Conservation (phyloP, 139 green algal genomes). For the Marvania coccoides region DNA sequence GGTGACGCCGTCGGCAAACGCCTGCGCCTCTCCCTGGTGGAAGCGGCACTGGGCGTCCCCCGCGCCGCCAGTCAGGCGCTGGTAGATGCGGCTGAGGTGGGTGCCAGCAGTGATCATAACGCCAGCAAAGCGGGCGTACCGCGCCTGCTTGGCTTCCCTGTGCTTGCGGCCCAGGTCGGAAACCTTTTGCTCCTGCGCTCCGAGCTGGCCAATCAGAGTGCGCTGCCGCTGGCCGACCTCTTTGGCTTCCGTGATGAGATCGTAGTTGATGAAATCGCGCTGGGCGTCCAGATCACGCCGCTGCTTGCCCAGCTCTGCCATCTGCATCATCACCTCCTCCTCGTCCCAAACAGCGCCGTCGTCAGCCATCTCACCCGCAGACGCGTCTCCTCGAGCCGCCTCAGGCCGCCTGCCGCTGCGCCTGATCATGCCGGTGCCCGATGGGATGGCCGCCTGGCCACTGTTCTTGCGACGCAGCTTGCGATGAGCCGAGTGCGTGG, state of each 20-base stretch:
- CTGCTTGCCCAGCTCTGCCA: constrained; percentile 4
- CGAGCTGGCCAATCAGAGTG: neutral
- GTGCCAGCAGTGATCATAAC: constrained; percentile 17
- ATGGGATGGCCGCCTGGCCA: neutral
- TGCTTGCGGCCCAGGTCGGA: constrained; percentile 8
- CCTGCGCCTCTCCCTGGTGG: constrained; percentile 35
- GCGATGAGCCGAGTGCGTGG: too few species aligned
- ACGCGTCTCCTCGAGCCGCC: too few species aligned
- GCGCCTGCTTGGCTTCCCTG: constrained; percentile 32
- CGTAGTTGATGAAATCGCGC: neutral
- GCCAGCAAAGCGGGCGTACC: constrained; percentile 23
- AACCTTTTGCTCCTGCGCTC: neutral
- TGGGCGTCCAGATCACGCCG: constrained; percentile 9
- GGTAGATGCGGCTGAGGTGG: constrained; percentile 24
- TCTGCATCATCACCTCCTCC: constrained; percentile 1
- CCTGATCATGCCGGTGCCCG: neutral
- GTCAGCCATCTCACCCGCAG: too few species aligned
- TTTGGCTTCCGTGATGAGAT: neutral
- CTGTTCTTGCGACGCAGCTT: neutral
- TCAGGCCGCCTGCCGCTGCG: too few species aligned
- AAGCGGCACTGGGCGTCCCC: constrained; percentile 47
- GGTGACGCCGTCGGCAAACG: constrained; percentile 49
- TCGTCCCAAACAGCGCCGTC: neutral
- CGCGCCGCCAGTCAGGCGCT: constrained; percentile 28
- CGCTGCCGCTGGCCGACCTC: neutral